Conservation (phyloP, 164 flowering plant species). For the Aristolochia californica region DNA sequence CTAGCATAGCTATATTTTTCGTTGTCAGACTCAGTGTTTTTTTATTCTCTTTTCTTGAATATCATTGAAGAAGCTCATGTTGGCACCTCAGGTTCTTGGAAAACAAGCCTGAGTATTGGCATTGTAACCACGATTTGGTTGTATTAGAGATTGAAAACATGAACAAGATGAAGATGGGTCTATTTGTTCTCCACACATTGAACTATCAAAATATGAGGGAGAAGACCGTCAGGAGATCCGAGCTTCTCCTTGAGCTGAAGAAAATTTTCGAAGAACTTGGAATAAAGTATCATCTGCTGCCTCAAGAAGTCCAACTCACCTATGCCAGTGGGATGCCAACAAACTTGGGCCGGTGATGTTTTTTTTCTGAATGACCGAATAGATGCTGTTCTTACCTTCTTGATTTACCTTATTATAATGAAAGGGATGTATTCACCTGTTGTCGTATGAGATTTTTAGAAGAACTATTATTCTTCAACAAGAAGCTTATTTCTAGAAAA, state of each 20-base stretch:
- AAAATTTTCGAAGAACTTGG: conserved; percentile 58
- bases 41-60: neutral
- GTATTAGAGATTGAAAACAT: conserved; percentile 65
- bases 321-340: neutral
- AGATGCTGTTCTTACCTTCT: too few relatives aligned
- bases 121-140: conserved; percentile 37
- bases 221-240: conserved; percentile 48
- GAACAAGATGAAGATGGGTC: conserved; percentile 70
- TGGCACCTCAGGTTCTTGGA: conserved; percentile 48
- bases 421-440: too few relatives aligned
- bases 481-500: too few relatives aligned
- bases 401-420: too few relatives aligned
- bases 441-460: too few relatives aligned
- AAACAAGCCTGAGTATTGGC: conserved; percentile 72
- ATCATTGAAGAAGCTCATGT: neutral
- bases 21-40: neutral
- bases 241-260: conserved; percentile 55
- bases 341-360: neutral
- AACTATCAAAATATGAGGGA: conserved; percentile 67
- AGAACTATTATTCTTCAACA: too few relatives aligned
- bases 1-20: neutral
- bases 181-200: conserved; percentile 61
- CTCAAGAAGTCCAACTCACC: conserved; percentile 64
- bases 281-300: conserved; percentile 59
- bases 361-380: neutral